These are phyloP conservation scores for Mucor circinelloides DNA, from an alignment of 371 early-diverging fungal species.

Conservation along the genomic window DNA sequence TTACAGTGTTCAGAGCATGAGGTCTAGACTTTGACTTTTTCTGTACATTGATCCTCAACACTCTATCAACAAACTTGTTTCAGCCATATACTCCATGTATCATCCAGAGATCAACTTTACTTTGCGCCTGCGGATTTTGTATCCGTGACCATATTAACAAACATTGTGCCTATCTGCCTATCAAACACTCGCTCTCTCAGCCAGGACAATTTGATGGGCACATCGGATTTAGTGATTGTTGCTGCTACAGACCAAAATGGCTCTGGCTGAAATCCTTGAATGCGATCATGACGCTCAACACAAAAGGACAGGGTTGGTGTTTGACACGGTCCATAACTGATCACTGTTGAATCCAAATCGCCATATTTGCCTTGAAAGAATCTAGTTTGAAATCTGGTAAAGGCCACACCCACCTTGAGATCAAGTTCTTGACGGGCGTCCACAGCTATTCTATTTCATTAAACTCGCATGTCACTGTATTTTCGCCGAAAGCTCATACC, in stretches of 20 bases:
- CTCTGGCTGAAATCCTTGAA: slow-evolving; percentile 65
- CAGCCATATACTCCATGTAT: background rate
- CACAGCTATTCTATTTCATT: slow-evolving; percentile 48
- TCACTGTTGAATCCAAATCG: slow-evolving; percentile 54
- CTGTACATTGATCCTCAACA: slow-evolving; percentile 33
- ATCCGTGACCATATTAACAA: slow-evolving; percentile 32
- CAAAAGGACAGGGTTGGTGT: slow-evolving; percentile 69
- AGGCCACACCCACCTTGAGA: slow-evolving; percentile 68
- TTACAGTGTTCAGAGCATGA: slow-evolving; percentile 55
- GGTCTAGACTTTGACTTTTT: slow-evolving; percentile 47
- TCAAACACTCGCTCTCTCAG: slow-evolving; percentile 51
- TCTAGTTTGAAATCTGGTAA: slow-evolving; percentile 62
- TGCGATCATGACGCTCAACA: slow-evolving; percentile 64
- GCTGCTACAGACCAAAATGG: slow-evolving; percentile 55
- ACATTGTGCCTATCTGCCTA: slow-evolving; percentile 35
- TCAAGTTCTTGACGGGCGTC: slow-evolving; percentile 75
- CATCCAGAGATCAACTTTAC: slow-evolving; percentile 16
- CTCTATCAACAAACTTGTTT: slow-evolving; percentile 19
- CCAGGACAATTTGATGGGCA: slow-evolving; percentile 35
- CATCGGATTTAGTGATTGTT: slow-evolving; percentile 29
- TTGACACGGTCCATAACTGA: slow-evolving; percentile 72
- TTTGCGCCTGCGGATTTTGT: slow-evolving; percentile 32
- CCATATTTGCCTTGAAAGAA: slow-evolving; percentile 61
- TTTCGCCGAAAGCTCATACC: slow-evolving; percentile 12
- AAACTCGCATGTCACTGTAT: background rate